Conservation (phyloP, 1,284 basidiomycete species). For the Porogramme epimiltina region DNA sequence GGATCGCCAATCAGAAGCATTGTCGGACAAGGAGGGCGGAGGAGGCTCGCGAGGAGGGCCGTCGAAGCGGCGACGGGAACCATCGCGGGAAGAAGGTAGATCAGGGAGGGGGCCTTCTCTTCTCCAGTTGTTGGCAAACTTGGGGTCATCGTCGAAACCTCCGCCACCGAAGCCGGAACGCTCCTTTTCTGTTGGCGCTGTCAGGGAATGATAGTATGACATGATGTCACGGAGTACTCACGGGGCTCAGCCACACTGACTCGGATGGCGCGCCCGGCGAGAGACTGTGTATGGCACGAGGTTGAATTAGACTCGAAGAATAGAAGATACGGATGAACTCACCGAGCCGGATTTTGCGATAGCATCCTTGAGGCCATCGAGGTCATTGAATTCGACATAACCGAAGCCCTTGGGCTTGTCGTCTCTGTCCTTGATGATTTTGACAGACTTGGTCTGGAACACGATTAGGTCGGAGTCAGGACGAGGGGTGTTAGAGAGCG, state of each 20-base stretch:
- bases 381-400: slow-evolving; percentile 90
- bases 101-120: slow-evolving; percentile 87
- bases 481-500: slow-evolving; percentile 20
- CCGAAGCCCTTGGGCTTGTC: slow-evolving; percentile 98
- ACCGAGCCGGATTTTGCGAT: slow-evolving; percentile 68
- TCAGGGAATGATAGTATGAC: not conserved
- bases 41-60: slow-evolving; percentile 47
- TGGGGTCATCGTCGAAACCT: slow-evolving; percentile 62
- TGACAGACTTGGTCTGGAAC: slow-evolving; percentile 76
- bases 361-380: slow-evolving; percentile 86
- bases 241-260: slow-evolving; percentile 96
- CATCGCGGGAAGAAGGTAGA: slow-evolving; percentile 52
- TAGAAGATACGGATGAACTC: slow-evolving; percentile 31
- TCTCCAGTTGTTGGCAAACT: slow-evolving; percentile 83
- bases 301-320: slow-evolving; percentile 1
- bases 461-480: not conserved
- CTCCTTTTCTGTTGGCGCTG: slow-evolving; percentile 64
- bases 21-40: slow-evolving; percentile 54
- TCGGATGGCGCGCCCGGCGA: slow-evolving; percentile 82
- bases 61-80: slow-evolving; percentile 66
- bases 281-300: slow-evolving; percentile 42
- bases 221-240: slow-evolving; percentile 43
- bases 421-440: slow-evolving; percentile 90
- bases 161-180: slow-evolving; percentile 53
- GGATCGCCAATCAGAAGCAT: slow-evolving; percentile 71